These are phyloP conservation scores for Aspergillus sergii DNA, from an alignment of 2,329 filamentous ascomycete species.

Conservation along the genomic window DNA sequence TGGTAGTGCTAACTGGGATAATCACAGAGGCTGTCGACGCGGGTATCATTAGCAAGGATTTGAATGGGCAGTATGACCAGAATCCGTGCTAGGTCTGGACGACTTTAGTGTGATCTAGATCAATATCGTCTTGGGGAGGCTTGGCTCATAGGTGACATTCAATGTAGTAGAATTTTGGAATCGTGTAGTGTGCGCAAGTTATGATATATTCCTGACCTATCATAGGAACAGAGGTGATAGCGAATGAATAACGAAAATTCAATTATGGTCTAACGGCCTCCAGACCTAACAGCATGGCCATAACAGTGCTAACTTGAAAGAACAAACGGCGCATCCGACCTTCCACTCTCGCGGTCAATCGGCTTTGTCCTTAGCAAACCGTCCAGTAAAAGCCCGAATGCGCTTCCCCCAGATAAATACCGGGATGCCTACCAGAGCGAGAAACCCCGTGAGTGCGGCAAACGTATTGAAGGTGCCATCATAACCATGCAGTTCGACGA, in stretches of 20 bases:
- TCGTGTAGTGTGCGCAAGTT: neutral
- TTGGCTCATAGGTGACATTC: neutral
- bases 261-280: neutral
- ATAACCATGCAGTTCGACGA: constrained; percentile 30
- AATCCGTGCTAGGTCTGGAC: neutral
- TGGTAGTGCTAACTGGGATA: neutral
- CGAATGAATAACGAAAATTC: neutral
- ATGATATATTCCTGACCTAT: too few species aligned
- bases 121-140: neutral
- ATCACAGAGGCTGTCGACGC: neutral
- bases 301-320: neutral
- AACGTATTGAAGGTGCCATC: constrained; percentile 38
- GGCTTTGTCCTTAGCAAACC: constrained; percentile 16
- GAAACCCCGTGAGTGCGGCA: constrained; percentile 32
- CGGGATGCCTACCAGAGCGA: constrained; percentile 33
- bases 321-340: neutral
- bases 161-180: neutral
- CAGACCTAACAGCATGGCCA: neutral
- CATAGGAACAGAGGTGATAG: neutral
- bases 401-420: constrained; percentile 36
- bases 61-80: neutral
- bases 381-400: constrained; percentile 30
- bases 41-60: neutral
- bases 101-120: neutral
- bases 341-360: neutral